Percentiles rank a stretch among this genome's conserved stretches.
phyloP scores from a whole-genome alignment of 2,329 filamentous ascomycete species.

The Calonectria crousiana region DNA sequence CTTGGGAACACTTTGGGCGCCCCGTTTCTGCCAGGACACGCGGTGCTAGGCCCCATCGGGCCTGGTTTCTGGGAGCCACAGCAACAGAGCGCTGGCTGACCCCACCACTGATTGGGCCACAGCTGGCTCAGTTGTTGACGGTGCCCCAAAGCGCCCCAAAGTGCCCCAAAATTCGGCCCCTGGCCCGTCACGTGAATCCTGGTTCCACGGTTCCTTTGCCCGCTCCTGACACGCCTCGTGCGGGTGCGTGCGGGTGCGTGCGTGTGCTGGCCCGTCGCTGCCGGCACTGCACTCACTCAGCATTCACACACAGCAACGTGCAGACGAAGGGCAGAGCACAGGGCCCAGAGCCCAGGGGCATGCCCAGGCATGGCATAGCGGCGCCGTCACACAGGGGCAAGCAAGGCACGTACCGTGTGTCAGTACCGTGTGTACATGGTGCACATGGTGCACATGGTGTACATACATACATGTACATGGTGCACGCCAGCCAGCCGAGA shows the following conservation, averaged over 20 bases:
- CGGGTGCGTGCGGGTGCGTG: background rate
- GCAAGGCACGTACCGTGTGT: background rate
- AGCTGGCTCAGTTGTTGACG: background rate
- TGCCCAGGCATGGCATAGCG: background rate
- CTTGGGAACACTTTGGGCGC: slow-evolving; percentile 32
- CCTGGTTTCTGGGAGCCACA: slow-evolving; percentile 46
- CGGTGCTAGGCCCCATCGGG: slow-evolving; percentile 38
- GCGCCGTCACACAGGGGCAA: background rate
- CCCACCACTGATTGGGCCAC: slow-evolving; percentile 36
- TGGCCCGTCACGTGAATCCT: slow-evolving; percentile 36
- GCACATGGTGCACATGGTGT: background rate
- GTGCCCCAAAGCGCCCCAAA: background rate
- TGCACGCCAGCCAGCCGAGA: slow-evolving; percentile 14
- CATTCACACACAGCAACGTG: background rate
- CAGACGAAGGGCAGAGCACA: background rate
- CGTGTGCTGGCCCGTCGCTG: background rate
- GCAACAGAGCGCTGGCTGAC: slow-evolving; percentile 43
- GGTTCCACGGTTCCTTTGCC: background rate
- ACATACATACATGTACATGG: slow-evolving; percentile 2
- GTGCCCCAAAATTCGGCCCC: background rate
- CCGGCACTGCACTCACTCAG: background rate
- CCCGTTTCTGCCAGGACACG: slow-evolving; percentile 43
- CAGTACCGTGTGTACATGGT: background rate
- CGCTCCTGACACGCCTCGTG: background rate
- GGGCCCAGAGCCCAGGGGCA: background rate